These are phyloP conservation scores for Aspergillus sergii DNA, from an alignment of 2,329 filamentous ascomycete genomes.

Conservation along the genomic window DNA sequence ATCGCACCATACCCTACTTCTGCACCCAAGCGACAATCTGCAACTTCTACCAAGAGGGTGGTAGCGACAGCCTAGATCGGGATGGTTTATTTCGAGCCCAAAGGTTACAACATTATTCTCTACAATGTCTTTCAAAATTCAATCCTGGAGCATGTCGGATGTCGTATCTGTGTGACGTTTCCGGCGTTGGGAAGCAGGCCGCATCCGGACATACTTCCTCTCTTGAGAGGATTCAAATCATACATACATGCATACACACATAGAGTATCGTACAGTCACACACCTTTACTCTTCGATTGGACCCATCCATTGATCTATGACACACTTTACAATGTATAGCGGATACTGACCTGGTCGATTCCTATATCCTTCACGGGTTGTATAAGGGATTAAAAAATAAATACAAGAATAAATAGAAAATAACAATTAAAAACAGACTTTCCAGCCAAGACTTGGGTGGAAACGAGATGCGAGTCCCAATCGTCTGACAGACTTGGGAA, in stretches of 20 bases:
- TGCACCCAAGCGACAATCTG: background rate
- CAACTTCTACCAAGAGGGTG: background rate
- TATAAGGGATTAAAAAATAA: background rate
- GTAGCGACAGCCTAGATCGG: background rate
- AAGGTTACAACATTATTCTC: background rate
- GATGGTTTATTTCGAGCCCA: background rate
- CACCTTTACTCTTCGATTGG: background rate
- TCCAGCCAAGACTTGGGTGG: background rate
- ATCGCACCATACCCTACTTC: background rate
- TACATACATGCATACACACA: background rate
- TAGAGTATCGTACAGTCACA: background rate
- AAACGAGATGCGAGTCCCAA: constrained; percentile 9
- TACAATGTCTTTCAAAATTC: background rate
- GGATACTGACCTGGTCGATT: background rate
- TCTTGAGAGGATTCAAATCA: background rate
- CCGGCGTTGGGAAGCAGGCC: background rate
- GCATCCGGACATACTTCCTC: background rate
- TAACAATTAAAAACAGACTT: background rate
- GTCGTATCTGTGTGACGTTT: constrained; percentile 11
- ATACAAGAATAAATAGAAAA: background rate
- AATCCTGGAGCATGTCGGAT: background rate
- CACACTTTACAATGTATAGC: background rate
- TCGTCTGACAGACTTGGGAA: constrained; percentile 5
- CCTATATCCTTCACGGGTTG: background rate
- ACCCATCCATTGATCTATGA: background rate